Percentiles rank a stretch among this genome's conserved stretches.
Conservation (phyloP, 305 asterid genomes). For the Lippia alba region DNA sequence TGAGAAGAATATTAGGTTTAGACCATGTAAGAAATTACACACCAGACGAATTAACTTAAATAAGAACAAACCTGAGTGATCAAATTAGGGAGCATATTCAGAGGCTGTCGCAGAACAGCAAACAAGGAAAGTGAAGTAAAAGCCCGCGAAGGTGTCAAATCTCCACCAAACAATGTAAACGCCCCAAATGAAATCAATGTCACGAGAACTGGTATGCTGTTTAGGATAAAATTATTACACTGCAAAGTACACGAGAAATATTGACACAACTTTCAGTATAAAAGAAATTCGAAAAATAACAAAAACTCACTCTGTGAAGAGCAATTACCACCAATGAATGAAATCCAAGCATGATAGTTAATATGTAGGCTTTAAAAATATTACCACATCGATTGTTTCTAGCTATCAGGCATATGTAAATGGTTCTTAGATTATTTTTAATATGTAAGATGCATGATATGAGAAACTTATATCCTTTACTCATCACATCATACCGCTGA, state of each 20-base stretch:
- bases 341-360: conserved; percentile 12
- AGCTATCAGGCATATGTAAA: neutral
- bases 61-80: conserved; percentile 79
- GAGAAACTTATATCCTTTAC: neutral
- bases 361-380: conserved; percentile 5
- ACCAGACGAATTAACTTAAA: conserved; percentile 9
- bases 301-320: conserved; percentile 10
- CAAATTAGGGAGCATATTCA: conserved; percentile 87
- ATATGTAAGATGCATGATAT: neutral
- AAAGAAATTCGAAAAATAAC: conserved; percentile 5
- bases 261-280: conserved; percentile 23
- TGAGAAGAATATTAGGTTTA: conserved; percentile 14
- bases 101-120: conserved; percentile 74
- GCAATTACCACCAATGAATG: conserved; percentile 23
- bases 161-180: conserved; percentile 89
- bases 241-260: conserved; percentile 47
- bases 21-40: conserved; percentile 11
- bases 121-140: conserved; percentile 91
- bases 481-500: conserved; percentile 64
- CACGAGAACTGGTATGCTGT: conserved; percentile 92
- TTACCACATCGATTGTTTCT: neutral
- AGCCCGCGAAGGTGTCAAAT: conserved; percentile 93
- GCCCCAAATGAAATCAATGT: conserved; percentile 82
- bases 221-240: conserved; percentile 84
- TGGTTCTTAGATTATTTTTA: neutral